Evolutionary conservation across 805 yeast species (phyloP).

Genomic region (Hanseniaspora taiwanica): DNA sequence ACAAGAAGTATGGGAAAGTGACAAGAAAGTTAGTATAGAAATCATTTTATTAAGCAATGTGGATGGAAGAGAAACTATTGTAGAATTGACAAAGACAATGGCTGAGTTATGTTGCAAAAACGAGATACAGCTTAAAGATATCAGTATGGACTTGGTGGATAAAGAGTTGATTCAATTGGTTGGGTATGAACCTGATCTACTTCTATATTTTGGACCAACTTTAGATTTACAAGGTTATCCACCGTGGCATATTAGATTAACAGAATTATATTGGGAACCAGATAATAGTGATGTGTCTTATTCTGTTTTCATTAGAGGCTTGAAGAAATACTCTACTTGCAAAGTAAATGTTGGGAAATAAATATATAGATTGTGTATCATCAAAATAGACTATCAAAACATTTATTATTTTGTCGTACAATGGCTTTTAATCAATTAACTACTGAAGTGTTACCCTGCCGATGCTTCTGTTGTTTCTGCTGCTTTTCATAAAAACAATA

Average conservation of each 20-base stretch:
- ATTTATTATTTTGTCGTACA: too few species aligned
- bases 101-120: conserved; percentile 54
- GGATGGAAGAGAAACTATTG: conserved; percentile 86
- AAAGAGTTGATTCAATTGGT: conserved; percentile 60
- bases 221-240: conserved; percentile 90
- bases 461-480: too few species aligned
- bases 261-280: conserved; percentile 84
- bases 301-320: conserved; percentile 69
- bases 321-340: conserved; percentile 62
- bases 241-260: conserved; percentile 91
- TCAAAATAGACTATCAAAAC: too few species aligned
- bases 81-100: conserved; percentile 76
- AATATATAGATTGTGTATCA: not conserved
- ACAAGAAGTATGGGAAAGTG: too few species aligned
- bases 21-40: conserved; percentile 37
- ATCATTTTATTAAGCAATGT: conserved; percentile 54
- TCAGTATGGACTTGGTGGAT: conserved; percentile 65
- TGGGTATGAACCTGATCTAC: conserved; percentile 85
- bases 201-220: conserved; percentile 73
- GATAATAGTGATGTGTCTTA: conserved; percentile 73
- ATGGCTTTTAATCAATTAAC: too few species aligned
- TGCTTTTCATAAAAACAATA: too few species aligned
- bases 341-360: conserved; percentile 82
- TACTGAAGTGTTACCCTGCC: too few species aligned
- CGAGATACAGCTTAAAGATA: conserved; percentile 49